phyloP scores from a whole-genome alignment of 176 grass and related monocot species.

The Musa acuminata region DNA sequence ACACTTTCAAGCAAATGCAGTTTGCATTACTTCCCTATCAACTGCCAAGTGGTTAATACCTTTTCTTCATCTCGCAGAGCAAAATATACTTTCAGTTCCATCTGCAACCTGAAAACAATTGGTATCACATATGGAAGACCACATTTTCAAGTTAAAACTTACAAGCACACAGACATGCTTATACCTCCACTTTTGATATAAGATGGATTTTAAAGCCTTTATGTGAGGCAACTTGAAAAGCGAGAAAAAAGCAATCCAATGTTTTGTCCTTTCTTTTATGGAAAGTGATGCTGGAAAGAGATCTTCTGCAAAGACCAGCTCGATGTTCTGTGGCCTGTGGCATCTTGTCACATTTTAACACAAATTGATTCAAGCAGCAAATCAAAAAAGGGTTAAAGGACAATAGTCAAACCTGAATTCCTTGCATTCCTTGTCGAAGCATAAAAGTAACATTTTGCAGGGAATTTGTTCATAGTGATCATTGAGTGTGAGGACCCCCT shows the following conservation, averaged over 20 bases:
- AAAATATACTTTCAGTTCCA: conserved; percentile 78
- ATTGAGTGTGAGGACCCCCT: conserved; percentile 42
- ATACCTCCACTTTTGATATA: conserved; percentile 90
- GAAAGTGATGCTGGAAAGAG: conserved; percentile 72
- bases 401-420: conserved; percentile 53
- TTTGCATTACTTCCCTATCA: background rate
- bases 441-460: conserved; percentile 60
- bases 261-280: conserved; percentile 70
- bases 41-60: conserved; percentile 37
- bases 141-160: conserved; percentile 5
- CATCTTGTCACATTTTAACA: conserved; percentile 22
- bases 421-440: conserved; percentile 68
- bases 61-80: conserved; percentile 48
- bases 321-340: conserved; percentile 63
- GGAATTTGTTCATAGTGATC: conserved; percentile 80
- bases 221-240: conserved; percentile 65
- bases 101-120: conserved; percentile 59
- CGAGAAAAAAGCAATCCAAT: conserved; percentile 80
- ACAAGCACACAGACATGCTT: conserved; percentile 1
- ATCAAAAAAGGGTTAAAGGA: conserved; percentile 11
- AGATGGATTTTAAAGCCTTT: conserved; percentile 57
- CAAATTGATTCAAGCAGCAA: background rate
- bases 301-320: conserved; percentile 69
- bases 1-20: background rate
- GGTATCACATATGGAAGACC: background rate